Base-by-base conservation (phyloP, 202 grass and related monocot genomes). In the Carex sylvatica region DNA sequence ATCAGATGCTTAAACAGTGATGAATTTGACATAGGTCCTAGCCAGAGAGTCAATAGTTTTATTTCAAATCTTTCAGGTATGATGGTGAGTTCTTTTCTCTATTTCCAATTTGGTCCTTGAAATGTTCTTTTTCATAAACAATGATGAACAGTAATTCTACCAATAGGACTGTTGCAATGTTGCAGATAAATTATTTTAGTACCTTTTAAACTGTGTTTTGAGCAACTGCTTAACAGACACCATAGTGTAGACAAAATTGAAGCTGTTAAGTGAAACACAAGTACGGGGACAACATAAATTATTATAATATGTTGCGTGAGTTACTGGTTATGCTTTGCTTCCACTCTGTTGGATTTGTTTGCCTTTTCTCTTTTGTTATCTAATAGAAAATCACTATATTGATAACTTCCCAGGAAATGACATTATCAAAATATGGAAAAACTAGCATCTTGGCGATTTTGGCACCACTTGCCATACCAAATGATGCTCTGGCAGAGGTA, bases 31-130 rank as follows among this genome's bases (percentile, higher is more conserved):
- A 52, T 30, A 12, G 19, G 11, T 54, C 70, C 81, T 59, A 16
- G 19, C 4, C 80, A 86, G 84, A 81, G 79, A 78, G 65, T 88
- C 54, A 33, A 85, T 28, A 74, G 79, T 60, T 82, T 67, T 85
- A 47, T 85, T 82, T 89, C 65, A 85, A 83, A 91, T 84, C 93
- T 92, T 51, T 87, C 93, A 95, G 93, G 90, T 95, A 95, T 89
- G 93, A 92, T 80, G 93, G 93, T 95, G 89, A 94, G 87, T 94
- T 71, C 54, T 62, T 83, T 86, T 65, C 80, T 88, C 54, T 86
- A 82, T 74, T 74, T 82, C 49, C 56, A 70, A 60, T 47, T 18
- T 82, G 26, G 60, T 63, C 35, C 53, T 66, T 58, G 0, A 6
- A 24, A 76, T 8, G 56, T 23, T 58, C 9, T 53, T 35, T 83